These are phyloP conservation scores for Entelexis sorbosivorans DNA, from an alignment of 1,139 yeast genomes.

Conservation along the genomic window DNA sequence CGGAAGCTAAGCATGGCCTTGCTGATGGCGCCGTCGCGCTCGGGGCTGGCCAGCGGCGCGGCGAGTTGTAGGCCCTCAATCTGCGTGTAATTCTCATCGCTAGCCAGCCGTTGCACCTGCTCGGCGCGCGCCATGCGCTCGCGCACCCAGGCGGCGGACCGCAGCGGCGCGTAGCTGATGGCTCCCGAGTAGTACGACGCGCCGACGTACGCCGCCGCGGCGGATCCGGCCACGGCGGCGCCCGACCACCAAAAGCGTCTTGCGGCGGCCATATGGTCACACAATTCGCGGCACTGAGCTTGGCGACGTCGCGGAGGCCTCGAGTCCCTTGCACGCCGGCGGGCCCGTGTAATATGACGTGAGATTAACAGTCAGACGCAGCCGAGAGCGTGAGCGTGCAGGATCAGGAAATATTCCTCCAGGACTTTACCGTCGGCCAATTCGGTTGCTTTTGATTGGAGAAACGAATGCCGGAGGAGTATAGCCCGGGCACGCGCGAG, in stretches of 20 bases:
- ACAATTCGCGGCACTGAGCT: too few relatives aligned
- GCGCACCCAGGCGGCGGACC: constrained; percentile 12
- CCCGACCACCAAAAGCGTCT: not conserved
- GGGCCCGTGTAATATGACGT: too few relatives aligned
- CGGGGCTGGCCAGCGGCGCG: not conserved
- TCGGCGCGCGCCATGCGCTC: constrained; percentile 3
- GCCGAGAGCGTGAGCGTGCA: too few relatives aligned
- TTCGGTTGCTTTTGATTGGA: too few relatives aligned
- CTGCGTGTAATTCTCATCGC: constrained; percentile 2
- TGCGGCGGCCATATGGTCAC: not conserved
- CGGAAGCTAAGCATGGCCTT: constrained; percentile 35
- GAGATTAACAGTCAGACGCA: too few relatives aligned
- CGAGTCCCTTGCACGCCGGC: too few relatives aligned
- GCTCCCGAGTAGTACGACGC: constrained; percentile 6
- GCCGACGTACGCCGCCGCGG: constrained; percentile 8
- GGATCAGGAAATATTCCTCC: too few relatives aligned
- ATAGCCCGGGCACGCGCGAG: constrained; percentile 50
- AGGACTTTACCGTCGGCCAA: too few relatives aligned
- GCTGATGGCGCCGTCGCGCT: constrained; percentile 11
- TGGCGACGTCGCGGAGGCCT: too few relatives aligned
- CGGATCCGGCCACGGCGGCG: not conserved
- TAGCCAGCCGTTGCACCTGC: not conserved
- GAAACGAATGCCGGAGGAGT: constrained; percentile 6
- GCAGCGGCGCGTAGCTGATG: constrained; percentile 12
- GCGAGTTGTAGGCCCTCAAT: not conserved